Evolutionary conservation across 345 rosid genomes (phyloP), one percentile per base, ranked within the genome.

Genomic region (Gynandropsis gynandra): DNA sequence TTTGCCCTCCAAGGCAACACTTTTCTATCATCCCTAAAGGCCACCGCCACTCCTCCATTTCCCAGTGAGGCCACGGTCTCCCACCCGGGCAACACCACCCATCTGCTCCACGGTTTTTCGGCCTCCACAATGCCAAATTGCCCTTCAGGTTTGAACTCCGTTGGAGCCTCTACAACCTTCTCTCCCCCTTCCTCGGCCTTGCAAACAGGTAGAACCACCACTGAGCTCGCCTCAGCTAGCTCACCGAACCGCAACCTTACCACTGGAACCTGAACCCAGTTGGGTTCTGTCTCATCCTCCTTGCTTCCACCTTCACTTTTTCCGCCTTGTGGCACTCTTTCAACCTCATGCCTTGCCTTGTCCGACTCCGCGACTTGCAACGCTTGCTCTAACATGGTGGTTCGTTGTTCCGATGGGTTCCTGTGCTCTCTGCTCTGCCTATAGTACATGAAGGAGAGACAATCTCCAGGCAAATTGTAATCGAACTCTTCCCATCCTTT

Each of bases 21-120:
- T 31, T 66, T 66, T 21, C 83, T 80, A 0, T 87, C 89, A 49
- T 92, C 95, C 4, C 70, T 31, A 50, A 87, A 92, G 0, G 95
- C 64, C 61, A 92, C 89, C 9, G 68, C 96, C 0, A 87, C 81
- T 50, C 84, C 95, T 4, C 87, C 92, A n/a, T 58, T 52, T 8
- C 49, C 69, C 29, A 87, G 40, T 7, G 71, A 66, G 0, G 34
- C 59, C 9, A 84, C 19, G 1, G 81, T 79, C 12, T 56, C 70
- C 96, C 98, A 92, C 9, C 76, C 50, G 0, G 98, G 98, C 56
- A 92, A 57, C 13, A 81, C 95, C 58, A 79, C 89, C 98, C 98
- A 92, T 61, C 88, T 82, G n/a, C 47, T 56, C 98, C 96, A 92
- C 11, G 71, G 86, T 59, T 78, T 84, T 57, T 87, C 96, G 0